These are phyloP conservation scores for Neofusicoccum cordaticola DNA, from an alignment of 2,329 filamentous ascomycete genomes.

Conservation along the genomic window DNA sequence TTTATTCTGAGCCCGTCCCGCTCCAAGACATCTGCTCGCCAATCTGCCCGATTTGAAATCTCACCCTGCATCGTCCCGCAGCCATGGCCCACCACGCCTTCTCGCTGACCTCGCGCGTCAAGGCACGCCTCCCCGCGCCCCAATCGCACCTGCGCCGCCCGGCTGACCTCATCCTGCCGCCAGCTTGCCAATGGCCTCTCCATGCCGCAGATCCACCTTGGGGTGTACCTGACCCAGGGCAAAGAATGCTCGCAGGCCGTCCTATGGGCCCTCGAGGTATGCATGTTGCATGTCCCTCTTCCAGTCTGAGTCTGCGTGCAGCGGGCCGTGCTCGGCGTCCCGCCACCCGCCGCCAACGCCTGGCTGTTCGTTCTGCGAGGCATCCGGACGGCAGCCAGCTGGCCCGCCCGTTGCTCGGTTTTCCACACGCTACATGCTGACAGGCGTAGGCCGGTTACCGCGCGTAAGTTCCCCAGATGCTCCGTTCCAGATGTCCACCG, in stretches of 20 bases:
- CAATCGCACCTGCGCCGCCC: not conserved
- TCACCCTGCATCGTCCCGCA: not conserved
- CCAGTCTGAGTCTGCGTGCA: not conserved
- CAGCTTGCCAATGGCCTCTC: constrained; percentile 60
- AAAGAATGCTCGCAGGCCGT: constrained; percentile 59
- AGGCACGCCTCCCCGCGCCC: constrained; percentile 27
- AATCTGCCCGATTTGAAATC: constrained; percentile 7
- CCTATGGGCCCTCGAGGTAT: constrained; percentile 52
- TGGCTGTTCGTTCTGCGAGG: too few relatives aligned
- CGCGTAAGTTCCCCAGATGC: constrained; percentile 30
- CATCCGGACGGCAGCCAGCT: not conserved
- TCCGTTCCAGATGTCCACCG: not conserved
- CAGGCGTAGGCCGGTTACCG: constrained; percentile 44
- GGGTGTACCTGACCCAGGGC: constrained; percentile 69
- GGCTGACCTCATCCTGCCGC: constrained; percentile 23
- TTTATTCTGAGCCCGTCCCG: constrained; percentile 23
- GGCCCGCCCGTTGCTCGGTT: too few relatives aligned
- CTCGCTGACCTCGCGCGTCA: constrained; percentile 44
- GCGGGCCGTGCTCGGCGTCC: not conserved
- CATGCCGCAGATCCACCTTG: constrained; percentile 71
- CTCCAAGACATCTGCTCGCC: constrained; percentile 16
- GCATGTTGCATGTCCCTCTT: not conserved
- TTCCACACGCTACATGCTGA: constrained; percentile 19
- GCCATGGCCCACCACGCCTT: constrained; percentile 23
- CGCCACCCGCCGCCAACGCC: not conserved